Evolutionary conservation across 73 alveolate species (phyloP).

Genomic region (Tetrahymena thermophila): DNA sequence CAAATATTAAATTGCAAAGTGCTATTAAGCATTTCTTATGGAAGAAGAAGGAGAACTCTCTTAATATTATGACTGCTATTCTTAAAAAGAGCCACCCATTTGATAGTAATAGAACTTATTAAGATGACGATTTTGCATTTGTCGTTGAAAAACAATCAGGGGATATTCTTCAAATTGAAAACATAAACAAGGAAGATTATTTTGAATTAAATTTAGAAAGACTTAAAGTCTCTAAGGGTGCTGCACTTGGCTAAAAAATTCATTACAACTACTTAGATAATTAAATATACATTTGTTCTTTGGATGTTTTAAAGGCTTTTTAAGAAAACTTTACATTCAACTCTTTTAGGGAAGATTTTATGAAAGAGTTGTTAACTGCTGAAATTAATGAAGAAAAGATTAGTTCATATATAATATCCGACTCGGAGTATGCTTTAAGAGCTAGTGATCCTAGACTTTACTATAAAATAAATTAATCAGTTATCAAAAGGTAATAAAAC

Average conservation of each 20-base stretch:
- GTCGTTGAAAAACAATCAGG: constrained; percentile 2
- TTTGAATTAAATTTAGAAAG: constrained; percentile 13
- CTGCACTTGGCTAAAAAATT: constrained; percentile 1
- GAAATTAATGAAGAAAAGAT: constrained; percentile 37
- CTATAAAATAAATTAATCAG: neutral
- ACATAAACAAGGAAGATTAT: neutral
- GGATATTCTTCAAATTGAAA: neutral
- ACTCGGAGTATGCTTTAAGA: neutral
- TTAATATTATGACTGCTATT: constrained; percentile 15
- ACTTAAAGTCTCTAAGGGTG: constrained; percentile 10
- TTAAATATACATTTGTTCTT: constrained; percentile 22
- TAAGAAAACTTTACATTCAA: constrained; percentile 18
- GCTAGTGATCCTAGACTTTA: neutral
- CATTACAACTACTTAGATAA: constrained; percentile 14
- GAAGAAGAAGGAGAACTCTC: constrained; percentile 1
- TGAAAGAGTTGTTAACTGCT: constrained; percentile 14
- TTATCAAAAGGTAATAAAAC: neutral
- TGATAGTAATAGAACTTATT: constrained; percentile 4
- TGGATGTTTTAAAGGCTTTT: constrained; percentile 29
- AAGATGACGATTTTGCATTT: constrained; percentile 19
- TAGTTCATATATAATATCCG: neutral
- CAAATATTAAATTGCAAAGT: constrained; percentile 8
- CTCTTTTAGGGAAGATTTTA: constrained; percentile 25
- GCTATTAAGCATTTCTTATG: constrained; percentile 7
- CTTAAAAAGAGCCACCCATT: constrained; percentile 2